Base-by-base conservation (phyloP, 805 yeast genomes). In the Ogataea paradorogensis region DNA sequence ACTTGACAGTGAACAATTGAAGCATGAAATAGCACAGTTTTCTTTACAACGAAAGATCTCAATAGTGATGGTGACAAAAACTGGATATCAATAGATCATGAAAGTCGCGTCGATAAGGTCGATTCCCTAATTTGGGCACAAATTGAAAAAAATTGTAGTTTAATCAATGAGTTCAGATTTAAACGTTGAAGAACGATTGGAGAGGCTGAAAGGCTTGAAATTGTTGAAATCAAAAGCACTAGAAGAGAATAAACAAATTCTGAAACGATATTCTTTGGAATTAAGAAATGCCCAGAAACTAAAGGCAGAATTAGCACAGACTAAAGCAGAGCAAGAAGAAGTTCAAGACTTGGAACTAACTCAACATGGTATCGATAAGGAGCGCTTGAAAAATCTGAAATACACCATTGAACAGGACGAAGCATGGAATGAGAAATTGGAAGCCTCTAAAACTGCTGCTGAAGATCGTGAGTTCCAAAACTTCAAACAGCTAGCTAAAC, bases 401-500 rank as follows among this genome's bases (percentile, higher is more conserved):
- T 76, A 77, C 61, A 72, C 84, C 0, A 71, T 82, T 5, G 84
- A 78, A 38, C 85, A 84, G 38, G 70, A 78, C 40, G 84, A 80
- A 47, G 64, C 66, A 38, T 83, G 89, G 89, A 74, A 78, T 16
- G 62, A 52, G 21, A 70, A 67, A 38, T 53, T 61, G 40, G 60
- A 52, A 30, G 47, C 50, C 34, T 63, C 59, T 37, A 48, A 50
- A 27, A 47, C 47, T 6, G 59, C 63, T 7, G 46, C 47, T 5
- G 49, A 50, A 9, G 58, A 58, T 15, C 55, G 69, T 1, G 77
- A 74, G 11, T 72, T 71, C 41, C 67, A 66, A 29, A 78, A 80
- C 50, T 72, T 67, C 47, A 58, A 70, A 26, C 72, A 75, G 32
- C 56, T 83, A 14, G 91, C 91, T 0, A 77, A 76, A 23, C 67